Evolutionary conservation across 176 grass and related monocot species (phyloP), one percentile per base, ranked within the genome.

Genomic region (Cenchrus americanus): DNA sequence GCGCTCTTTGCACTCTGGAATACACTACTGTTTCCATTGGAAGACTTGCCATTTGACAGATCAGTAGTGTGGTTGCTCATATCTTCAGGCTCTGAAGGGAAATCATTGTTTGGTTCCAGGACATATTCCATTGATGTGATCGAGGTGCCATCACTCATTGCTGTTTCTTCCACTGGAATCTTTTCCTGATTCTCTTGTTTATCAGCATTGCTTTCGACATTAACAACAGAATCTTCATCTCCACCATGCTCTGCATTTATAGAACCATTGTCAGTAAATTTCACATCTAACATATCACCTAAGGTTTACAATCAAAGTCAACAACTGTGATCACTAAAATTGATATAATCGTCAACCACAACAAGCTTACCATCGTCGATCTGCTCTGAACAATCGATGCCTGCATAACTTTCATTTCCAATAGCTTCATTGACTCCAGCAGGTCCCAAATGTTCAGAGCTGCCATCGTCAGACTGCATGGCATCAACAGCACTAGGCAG

Each of bases 71-170:
- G 80, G 55, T 10, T 58, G 58, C 74, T 82, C 76, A 44, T 69
- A 68, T 69, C 69, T 53, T 86, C 81, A 40, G 76, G 62, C 47
- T 82, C 80, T 66, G 85, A 88, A 72, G 50, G 40, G 50, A 50
- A 53, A 61, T 21, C 70, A 75, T 70, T 60, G 69, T 87, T 89
- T 7, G 54, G 63, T 40, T 90, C 73, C 57, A 61, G 37, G 14
- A 30, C 23, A 69, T 82, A 76, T 84, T 89, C 82, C 67, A 85
- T 82, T 0, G 87, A 84, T 63, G 81, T 60, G 62, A 87, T 69
- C 1, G 87, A 85, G 52, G 59, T 75, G 50, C 48, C 46, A 57
- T 94, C 80, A 76, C 85, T 88, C 24, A 44, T 65, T 23, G 12
- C 76, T 48, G 86, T 75, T 60, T 83, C 89, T 34, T 68, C 68